Conservation (phyloP, 73 alveolate species). For the Paramecium biaurelia region DNA sequence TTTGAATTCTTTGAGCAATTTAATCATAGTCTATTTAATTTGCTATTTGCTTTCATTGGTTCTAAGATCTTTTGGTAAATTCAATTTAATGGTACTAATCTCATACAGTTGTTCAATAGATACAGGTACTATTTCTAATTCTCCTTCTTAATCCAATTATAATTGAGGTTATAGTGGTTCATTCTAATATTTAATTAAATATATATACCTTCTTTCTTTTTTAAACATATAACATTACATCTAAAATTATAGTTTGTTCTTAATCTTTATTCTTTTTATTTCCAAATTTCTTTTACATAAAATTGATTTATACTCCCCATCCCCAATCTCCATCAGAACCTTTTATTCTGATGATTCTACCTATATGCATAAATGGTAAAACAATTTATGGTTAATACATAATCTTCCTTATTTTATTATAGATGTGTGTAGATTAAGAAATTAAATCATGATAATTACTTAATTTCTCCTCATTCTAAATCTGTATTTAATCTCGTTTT, state of each 20-base stretch:
- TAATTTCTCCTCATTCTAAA: slow-evolving; percentile 84
- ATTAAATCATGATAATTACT: slow-evolving; percentile 73
- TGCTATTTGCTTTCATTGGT: slow-evolving; percentile 56
- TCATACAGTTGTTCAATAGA: slow-evolving; percentile 14
- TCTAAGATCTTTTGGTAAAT: slow-evolving; percentile 50
- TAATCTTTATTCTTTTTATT: slow-evolving; percentile 68
- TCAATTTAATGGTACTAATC: slow-evolving; percentile 41
- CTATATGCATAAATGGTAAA: slow-evolving; percentile 86
- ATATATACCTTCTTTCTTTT: slow-evolving; percentile 34
- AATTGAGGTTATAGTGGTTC: slow-evolving; percentile 68
- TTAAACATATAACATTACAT: slow-evolving; percentile 69
- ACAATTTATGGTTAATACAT: slow-evolving; percentile 80
- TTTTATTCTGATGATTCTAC: slow-evolving; percentile 87
- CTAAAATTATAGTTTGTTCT: slow-evolving; percentile 60
- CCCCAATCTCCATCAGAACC: slow-evolving; percentile 85
- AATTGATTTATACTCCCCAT: slow-evolving; percentile 86
- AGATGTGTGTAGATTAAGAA: slow-evolving; percentile 59
- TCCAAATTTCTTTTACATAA: slow-evolving; percentile 72
- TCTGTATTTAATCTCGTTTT: slow-evolving; percentile 64
- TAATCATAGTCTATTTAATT: slow-evolving; percentile 49
- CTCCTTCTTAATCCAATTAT: slow-evolving; percentile 53
- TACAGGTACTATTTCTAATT: slow-evolving; percentile 60
- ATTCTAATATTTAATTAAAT: background rate
- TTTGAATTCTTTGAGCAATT: background rate
- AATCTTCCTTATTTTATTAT: slow-evolving; percentile 76